These are phyloP conservation scores for Fraxinus angustifolia DNA, from an alignment of 305 asterid species.

Conservation along the genomic window DNA sequence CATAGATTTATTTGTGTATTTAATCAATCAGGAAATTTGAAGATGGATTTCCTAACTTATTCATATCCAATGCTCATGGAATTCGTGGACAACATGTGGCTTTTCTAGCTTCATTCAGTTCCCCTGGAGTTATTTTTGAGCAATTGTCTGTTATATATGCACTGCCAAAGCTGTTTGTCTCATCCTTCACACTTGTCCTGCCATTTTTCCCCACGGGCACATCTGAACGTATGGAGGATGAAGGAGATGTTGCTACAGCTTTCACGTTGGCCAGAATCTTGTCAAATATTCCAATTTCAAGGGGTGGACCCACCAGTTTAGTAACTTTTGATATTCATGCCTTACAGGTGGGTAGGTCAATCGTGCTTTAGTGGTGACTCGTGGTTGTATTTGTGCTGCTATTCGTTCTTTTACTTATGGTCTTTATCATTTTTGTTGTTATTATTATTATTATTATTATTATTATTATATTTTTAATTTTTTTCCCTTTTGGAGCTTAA, in stretches of 20 bases:
- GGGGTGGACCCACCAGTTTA: constrained; percentile 95
- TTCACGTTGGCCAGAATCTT: constrained; percentile 90
- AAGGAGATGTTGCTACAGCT: constrained; percentile 98
- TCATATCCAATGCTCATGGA: constrained; percentile 92
- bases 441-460: too few species aligned
- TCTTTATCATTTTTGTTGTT: not conserved
- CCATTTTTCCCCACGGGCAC: constrained; percentile 99
- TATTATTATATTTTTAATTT: too few species aligned
- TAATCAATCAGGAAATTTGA: constrained; percentile 69
- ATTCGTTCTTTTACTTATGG: not conserved
- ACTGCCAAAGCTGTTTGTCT: constrained; percentile 82
- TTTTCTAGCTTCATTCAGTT: constrained; percentile 94
- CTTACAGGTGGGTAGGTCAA: constrained; percentile 59
- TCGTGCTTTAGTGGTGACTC: constrained; percentile 11
- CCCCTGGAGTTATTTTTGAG: constrained; percentile 95
- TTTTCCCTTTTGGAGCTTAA: not conserved
- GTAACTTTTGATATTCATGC: constrained; percentile 95
- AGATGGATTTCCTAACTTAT: constrained; percentile 95
- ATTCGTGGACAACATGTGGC: constrained; percentile 96
- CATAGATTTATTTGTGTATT: constrained; percentile 9
- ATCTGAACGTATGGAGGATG: constrained; percentile 99
- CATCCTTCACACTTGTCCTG: constrained; percentile 92
- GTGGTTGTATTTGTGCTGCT: not conserved
- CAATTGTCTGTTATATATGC: constrained; percentile 84
- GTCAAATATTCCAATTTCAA: constrained; percentile 82